Conservation (phyloP, 805 yeast species). For the Yarrowia sp. region DNA sequence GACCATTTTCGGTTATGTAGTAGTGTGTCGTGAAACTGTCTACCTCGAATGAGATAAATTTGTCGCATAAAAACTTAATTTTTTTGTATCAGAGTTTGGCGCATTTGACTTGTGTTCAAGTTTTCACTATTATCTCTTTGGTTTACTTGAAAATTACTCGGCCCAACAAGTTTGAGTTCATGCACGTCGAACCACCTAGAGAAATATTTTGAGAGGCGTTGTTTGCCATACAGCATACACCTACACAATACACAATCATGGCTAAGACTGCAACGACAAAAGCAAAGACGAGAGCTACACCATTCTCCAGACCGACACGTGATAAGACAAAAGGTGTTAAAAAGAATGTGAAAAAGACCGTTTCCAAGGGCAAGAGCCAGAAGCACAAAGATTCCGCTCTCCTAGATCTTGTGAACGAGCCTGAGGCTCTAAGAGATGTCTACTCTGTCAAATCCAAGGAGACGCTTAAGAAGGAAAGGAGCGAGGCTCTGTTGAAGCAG, state of each 20-base stretch:
- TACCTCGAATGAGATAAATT: not conserved
- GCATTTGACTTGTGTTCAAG: not conserved
- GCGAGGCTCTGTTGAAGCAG: constrained; percentile 5
- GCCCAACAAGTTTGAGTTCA: not conserved
- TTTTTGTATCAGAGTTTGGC: constrained; percentile 20
- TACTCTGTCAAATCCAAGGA: constrained; percentile 5
- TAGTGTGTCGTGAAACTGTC: constrained; percentile 1
- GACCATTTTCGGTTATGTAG: constrained; percentile 54
- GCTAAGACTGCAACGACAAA: not conserved
- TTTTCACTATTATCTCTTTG: no score
- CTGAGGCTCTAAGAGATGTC: not conserved
- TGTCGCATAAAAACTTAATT: constrained; percentile 8
- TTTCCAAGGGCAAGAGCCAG: not conserved
- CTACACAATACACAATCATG: not conserved
- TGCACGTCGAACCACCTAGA: not conserved
- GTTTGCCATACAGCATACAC: not conserved
- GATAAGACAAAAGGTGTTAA: not conserved
- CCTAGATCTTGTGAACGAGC: not conserved
- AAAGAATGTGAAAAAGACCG: constrained; percentile 8
- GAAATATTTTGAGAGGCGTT: constrained; percentile 6
- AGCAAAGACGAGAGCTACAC: not conserved
- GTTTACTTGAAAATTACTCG: not conserved
- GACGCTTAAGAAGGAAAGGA: not conserved
- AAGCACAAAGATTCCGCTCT: constrained; percentile 12
- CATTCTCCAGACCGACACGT: not conserved